These are phyloP conservation scores for Chlamydomonas incerta DNA, from an alignment of 139 green algal species.

Conservation along the genomic window DNA sequence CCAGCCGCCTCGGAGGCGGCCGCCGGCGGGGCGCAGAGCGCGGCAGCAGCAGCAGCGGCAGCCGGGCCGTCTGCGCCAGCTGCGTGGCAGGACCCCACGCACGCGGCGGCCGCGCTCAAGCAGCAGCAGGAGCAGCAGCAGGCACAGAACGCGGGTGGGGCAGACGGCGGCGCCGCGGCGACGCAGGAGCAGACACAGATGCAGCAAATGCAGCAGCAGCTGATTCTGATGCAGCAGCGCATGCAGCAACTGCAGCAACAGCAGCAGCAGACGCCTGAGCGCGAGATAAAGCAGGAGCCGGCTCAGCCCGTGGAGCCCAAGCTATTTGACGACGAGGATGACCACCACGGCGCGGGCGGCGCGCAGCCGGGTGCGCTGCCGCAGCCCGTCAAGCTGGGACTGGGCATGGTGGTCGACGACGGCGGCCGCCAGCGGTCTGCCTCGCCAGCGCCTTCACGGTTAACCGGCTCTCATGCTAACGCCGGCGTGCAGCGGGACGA, in stretches of 20 bases:
- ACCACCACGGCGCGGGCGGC: neutral
- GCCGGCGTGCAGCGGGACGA: neutral
- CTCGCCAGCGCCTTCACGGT: conserved; percentile 15
- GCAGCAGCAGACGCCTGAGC: neutral
- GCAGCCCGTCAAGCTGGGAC: conserved; percentile 19
- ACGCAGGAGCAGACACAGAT: neutral
- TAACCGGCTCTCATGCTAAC: conserved; percentile 4
- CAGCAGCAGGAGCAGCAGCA: conserved; percentile 1
- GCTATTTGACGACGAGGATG: conserved; percentile 38
- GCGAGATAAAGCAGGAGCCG: neutral
- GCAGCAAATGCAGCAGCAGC: neutral
- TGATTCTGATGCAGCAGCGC: neutral
- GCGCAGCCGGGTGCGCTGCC: neutral
- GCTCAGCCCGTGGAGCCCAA: neutral
- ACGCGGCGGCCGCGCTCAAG: neutral
- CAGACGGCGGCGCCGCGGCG: neutral
- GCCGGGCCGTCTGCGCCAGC: neutral
- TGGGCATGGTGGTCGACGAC: conserved; percentile 10
- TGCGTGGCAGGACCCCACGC: neutral
- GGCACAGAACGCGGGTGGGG: neutral
- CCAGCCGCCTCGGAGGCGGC: neutral
- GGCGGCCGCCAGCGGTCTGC: neutral
- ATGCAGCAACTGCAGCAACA: neutral
- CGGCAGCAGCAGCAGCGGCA: neutral
- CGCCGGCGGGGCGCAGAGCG: neutral